These are phyloP conservation scores for Arthrobotrys entomopaga DNA, from an alignment of 2,329 filamentous ascomycete genomes.

Conservation along the genomic window DNA sequence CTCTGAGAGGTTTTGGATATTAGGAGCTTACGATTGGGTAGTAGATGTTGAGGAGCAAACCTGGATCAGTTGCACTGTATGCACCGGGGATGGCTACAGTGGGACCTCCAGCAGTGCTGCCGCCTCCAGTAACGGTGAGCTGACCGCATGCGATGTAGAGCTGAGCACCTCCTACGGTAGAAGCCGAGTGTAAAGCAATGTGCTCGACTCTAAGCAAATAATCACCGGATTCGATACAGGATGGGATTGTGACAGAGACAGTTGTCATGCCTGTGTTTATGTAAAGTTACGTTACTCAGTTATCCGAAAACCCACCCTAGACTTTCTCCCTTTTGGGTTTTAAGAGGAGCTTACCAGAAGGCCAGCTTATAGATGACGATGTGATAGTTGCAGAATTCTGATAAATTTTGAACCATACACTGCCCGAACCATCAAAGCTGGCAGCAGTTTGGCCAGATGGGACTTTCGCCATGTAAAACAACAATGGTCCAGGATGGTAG, in stretches of 20 bases:
- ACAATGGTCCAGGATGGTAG: conserved; percentile 64
- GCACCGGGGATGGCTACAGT: conserved; percentile 61
- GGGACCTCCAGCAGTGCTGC: conserved; percentile 61
- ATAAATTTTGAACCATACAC: conserved; percentile 63
- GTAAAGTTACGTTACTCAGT: neutral
- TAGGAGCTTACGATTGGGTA: conserved; percentile 59
- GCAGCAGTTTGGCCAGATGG: conserved; percentile 56
- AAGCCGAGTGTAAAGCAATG: conserved; percentile 64
- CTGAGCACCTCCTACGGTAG: conserved; percentile 61
- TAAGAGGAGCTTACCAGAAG: conserved; percentile 25
- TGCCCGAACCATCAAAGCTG: conserved; percentile 61
- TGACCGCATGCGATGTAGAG: conserved; percentile 66
- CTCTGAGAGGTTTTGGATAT: conserved; percentile 12
- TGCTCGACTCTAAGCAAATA: conserved; percentile 65
- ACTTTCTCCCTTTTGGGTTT: neutral
- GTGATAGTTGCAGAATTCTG: conserved; percentile 60
- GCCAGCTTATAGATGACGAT: conserved; percentile 52
- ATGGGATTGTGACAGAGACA: conserved; percentile 62
- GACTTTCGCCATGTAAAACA: conserved; percentile 63
- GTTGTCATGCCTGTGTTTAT: conserved; percentile 47
- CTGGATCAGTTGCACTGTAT: conserved; percentile 60
- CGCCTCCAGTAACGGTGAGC: conserved; percentile 63
- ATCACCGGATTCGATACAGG: conserved; percentile 62
- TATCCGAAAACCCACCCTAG: neutral
- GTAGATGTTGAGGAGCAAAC: conserved; percentile 51